Conservation (phyloP, 495 filamentous ascomycete genomes). For the Neurospora sp. region DNA sequence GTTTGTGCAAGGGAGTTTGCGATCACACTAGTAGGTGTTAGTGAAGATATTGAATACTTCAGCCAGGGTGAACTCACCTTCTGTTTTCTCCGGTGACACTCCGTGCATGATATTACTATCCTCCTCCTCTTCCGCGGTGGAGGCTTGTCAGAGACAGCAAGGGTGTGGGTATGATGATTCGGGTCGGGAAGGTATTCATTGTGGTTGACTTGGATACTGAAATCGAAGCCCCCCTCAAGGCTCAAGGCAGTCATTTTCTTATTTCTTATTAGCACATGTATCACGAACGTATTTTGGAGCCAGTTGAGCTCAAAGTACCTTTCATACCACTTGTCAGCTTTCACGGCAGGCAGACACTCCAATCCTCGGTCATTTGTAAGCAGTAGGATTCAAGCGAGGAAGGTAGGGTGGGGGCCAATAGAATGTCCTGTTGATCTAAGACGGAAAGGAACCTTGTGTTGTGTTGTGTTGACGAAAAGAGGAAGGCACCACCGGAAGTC, state of each 20-base stretch:
- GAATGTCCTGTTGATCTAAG: background rate
- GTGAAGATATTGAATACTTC: background rate
- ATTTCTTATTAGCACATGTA: background rate
- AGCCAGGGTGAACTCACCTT: constrained; percentile 31
- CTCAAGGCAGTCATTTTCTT: background rate
- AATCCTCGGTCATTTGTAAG: background rate
- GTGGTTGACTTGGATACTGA: background rate
- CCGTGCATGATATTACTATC: constrained; percentile 50
- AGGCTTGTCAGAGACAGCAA: constrained; percentile 15
- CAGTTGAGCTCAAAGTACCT: background rate
- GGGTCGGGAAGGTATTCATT: background rate
- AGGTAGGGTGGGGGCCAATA: background rate
- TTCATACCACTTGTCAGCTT: background rate
- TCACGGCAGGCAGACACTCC: background rate
- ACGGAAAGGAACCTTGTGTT: background rate
- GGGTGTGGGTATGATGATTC: background rate
- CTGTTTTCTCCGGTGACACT: constrained; percentile 55
- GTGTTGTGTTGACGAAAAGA: no score
- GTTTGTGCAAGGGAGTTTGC: constrained; percentile 51
- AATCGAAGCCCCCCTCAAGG: background rate
- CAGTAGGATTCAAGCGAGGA: background rate
- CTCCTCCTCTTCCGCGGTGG: constrained; percentile 46
- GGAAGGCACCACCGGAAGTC: background rate
- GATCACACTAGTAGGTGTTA: constrained; percentile 41
- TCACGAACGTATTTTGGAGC: background rate